A percentile compares a stretch with the other conserved stretches of the same genome.
These are phyloP conservation scores for Arthrobotrys pseudoclavata DNA, from an alignment of 2,329 filamentous ascomycete genomes.

Conservation along the genomic window DNA sequence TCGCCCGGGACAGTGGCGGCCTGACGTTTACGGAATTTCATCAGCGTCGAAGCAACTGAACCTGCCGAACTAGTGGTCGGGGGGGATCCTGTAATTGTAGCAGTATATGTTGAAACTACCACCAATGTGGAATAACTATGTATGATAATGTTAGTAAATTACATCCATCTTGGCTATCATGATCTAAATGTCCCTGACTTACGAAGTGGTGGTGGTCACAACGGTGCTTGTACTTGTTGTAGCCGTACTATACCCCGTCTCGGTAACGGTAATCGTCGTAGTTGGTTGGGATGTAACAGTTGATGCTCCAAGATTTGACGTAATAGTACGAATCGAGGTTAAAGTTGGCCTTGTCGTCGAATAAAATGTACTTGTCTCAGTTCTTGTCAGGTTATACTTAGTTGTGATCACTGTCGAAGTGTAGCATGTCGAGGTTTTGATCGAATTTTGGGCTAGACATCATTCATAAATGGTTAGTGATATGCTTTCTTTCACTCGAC, in stretches of 20 bases:
- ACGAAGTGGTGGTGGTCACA: neutral
- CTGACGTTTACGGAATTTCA: conserved; percentile 5
- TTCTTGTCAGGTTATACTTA: conserved; percentile 11
- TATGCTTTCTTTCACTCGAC: neutral
- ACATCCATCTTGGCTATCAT: neutral
- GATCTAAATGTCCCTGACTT: neutral
- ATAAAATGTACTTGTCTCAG: neutral
- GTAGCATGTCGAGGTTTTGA: conserved; percentile 18
- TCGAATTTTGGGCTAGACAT: conserved; percentile 10
- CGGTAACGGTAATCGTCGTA: neutral
- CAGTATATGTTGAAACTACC: neutral
- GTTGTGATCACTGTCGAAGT: conserved; percentile 7
- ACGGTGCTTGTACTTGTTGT: neutral
- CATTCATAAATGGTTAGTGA: neutral
- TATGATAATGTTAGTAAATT: too few relatives aligned
- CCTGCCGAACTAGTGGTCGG: neutral
- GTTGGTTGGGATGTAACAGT: neutral
- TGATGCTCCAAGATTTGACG: neutral
- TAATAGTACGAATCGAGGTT: neutral
- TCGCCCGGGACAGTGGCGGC: neutral
- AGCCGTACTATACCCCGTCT: neutral
- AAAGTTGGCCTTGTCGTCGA: neutral
- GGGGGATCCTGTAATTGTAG: neutral
- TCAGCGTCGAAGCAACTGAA: neutral
- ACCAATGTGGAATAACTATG: conserved; percentile 6